These are phyloP conservation scores for Lichtheimia ramosa DNA, from an alignment of 371 early-diverging fungal genomes.

Conservation along the genomic window DNA sequence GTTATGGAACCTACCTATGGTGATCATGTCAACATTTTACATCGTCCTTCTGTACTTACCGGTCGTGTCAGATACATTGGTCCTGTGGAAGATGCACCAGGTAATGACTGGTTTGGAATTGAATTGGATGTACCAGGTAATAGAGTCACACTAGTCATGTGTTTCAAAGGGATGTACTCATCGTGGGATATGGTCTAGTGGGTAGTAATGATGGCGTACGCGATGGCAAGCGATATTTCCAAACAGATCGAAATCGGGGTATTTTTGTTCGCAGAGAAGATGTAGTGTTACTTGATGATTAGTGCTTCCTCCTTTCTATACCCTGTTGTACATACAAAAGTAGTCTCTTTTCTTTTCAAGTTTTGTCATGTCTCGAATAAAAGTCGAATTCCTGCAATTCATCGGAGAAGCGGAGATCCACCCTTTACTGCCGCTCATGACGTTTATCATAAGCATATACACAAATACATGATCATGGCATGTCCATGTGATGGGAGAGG, in stretches of 20 bases:
- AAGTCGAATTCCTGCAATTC: too few species aligned
- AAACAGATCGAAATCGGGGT: conserved; percentile 26
- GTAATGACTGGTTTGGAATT: conserved; percentile 40
- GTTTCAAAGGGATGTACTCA: not conserved
- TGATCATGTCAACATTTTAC: conserved; percentile 28
- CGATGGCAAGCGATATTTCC: conserved; percentile 27
- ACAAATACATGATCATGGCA: too few species aligned
- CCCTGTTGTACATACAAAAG: too few species aligned
- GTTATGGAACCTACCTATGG: conserved; percentile 10
- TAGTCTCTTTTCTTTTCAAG: too few species aligned
- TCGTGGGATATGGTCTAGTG: conserved; percentile 11
- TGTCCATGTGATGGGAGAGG: too few species aligned
- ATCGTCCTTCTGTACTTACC: conserved; percentile 32
- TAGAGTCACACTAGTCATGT: not conserved
- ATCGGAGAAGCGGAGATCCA: too few species aligned
- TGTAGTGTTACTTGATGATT: not conserved
- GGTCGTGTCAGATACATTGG: conserved; percentile 41
- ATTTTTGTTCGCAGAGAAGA: conserved; percentile 18
- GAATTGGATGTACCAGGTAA: conserved; percentile 45
- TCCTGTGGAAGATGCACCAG: conserved; percentile 20
- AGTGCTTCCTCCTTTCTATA: too few species aligned
- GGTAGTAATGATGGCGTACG: conserved; percentile 31
- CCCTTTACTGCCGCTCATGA: too few species aligned
- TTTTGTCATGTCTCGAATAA: too few species aligned
- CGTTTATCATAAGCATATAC: too few species aligned